Conservation (phyloP, 2,329 filamentous ascomycete genomes). For the Cladosporium sp. region DNA sequence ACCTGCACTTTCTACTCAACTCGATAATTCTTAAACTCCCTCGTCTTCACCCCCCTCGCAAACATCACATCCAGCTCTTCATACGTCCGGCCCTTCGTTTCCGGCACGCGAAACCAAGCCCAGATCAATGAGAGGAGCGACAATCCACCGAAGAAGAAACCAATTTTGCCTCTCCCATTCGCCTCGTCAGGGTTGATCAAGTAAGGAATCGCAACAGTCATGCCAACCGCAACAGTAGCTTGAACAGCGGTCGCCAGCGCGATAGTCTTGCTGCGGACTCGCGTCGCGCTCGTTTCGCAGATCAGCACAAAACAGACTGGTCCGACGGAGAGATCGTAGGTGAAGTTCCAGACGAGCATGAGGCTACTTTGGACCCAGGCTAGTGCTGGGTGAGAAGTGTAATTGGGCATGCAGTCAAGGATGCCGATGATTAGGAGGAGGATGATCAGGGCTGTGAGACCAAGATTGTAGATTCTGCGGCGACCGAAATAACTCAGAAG, state of each 20-base stretch:
- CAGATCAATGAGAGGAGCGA: slow-evolving; percentile 32
- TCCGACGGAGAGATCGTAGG: slow-evolving; percentile 36
- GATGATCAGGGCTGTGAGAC: slow-evolving; percentile 31
- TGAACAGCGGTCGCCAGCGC: slow-evolving; percentile 38
- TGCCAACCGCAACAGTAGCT: slow-evolving; percentile 36
- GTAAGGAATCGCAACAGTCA: slow-evolving; percentile 39
- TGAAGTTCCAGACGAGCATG: slow-evolving; percentile 33
- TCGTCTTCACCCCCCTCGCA: slow-evolving; percentile 32
- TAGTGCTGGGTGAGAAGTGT: slow-evolving; percentile 19
- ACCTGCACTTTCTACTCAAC: slow-evolving; percentile 24
- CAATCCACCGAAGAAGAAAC: slow-evolving; percentile 39
- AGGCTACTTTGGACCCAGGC: slow-evolving; percentile 42
- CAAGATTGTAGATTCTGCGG: slow-evolving; percentile 37
- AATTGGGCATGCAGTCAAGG: slow-evolving; percentile 35
- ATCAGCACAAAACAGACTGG: slow-evolving; percentile 38
- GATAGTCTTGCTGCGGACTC: slow-evolving; percentile 36
- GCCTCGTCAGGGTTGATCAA: slow-evolving; percentile 40
- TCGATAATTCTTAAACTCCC: slow-evolving; percentile 30
- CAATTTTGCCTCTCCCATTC: slow-evolving; percentile 38
- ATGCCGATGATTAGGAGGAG: slow-evolving; percentile 37
- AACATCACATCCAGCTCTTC: slow-evolving; percentile 44
- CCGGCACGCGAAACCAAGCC: slow-evolving; percentile 37
- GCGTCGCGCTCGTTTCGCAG: slow-evolving; percentile 36
- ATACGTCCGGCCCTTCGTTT: slow-evolving; percentile 39
- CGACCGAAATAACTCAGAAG: slow-evolving; percentile 37